Evolutionary conservation across 2,329 filamentous ascomycete genomes (phyloP), one percentile per base, ranked within the genome.

Genomic region (Penicillium expansum): DNA sequence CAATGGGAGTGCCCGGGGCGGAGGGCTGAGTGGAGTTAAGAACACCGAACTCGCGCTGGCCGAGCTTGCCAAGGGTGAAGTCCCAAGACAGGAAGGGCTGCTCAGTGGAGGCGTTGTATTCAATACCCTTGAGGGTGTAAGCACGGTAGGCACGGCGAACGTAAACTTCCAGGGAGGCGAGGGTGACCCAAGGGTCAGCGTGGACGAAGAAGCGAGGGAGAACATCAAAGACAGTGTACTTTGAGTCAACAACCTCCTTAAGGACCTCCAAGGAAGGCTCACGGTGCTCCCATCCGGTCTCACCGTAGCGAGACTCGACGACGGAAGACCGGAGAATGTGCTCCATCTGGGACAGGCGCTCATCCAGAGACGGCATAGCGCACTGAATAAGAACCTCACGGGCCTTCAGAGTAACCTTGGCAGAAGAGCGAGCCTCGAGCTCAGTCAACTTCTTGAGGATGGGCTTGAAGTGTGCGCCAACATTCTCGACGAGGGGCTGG

Each of bases 181-280:
- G 81, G 8, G 91, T 91, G 30, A 99, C 93, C 91, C 92, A 97
- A 13, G 91, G 88, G 71, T 99, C 94, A 41, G 90, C 85, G 76
- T 99, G 92, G 33, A 87, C 90, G 72, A 99, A 99, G 85, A 99
- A 99, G 56, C 91, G 87, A 8, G 93, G 90, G 64, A 99, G 78
- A 18, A 99, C 94, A 71, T 99, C 94, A 67, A 97, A 96, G 62
- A 99, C 94, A 41, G 93, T 97, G 80, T 95, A 97, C 79, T 96
- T 96, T 53, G 94, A 97, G 76, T 99, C 94, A 51, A 99, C 91
- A 32, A 99, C 92, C 76, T 99, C 94, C 82, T 96, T 96, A 78
- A 99, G 88, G 62, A 96, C 82, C 22, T 95, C 89, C 52, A 96
- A 80, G 76, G 89, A 91, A 47, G 94, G 94, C 76, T 97, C 90